Base-by-base conservation (phyloP, 306 rosid species). In the Rubus idaeus region DNA sequence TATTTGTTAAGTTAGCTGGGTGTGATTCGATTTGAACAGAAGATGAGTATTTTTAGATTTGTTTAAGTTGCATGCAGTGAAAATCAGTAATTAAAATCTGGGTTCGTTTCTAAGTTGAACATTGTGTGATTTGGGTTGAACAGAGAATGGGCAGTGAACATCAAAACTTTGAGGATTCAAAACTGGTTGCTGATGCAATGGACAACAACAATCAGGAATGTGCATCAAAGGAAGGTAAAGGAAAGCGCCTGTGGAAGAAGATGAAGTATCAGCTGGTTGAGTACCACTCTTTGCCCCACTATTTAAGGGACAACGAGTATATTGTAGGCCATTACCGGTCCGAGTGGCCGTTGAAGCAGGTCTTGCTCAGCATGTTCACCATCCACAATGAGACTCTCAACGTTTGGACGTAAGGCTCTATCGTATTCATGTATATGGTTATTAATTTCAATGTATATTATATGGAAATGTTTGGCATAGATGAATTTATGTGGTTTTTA, bases 381-480 rank as follows among this genome's bases (percentile, higher is more conserved):
- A 88, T 95, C 64, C 99, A 95, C 77, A 95, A 95, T 49, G 99
- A 95, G 87, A 95, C 99, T 11, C 93, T 95, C 37, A 95, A 95
- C 26, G 97, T 95, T 85, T 95, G 99, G 99, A 92, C 99, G 97
- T 95, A 89, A 89, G 96, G 23, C 51, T 77, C 35, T 50, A 39
- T 81, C 47, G 42, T 55, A 4, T 71, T 81, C 47, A 49, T 55
- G 5, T 71, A 3, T 8, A 11, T 61, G 58, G 16, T 40, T 76
- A 42, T 41, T 37, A 42, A 5, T 50, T 66, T 67, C 51, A 9
- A 18, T 53, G 49, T 18, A 5, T 49, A 40, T n/a, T 64, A 41
- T 2, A 14, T 16, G 44, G 35, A 45, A 49, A 5, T 58, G 69
- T 57, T 4, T 58, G 70, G 46, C 70, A 60, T 62, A 47, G 10